Evolutionary conservation across 1,139 yeast genomes (phyloP).

Genomic region (Pichia sp.): DNA sequence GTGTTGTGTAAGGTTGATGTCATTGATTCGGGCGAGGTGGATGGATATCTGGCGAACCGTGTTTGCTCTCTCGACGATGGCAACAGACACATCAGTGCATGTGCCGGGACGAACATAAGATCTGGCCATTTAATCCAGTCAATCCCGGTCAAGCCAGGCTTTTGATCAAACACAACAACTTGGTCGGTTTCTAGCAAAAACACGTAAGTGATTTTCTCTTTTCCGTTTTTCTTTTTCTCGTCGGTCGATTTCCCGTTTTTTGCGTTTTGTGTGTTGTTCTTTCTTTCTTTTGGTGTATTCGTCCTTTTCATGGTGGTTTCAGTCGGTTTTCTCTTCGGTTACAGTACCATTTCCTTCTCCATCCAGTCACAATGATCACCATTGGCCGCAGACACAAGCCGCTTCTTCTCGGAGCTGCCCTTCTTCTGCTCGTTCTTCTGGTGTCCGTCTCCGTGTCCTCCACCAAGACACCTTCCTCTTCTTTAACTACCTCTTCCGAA

Average conservation of each 20-base stretch:
- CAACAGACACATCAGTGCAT: constrained; percentile 38
- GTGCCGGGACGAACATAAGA: constrained; percentile 24
- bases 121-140: too few relatives aligned
- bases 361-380: constrained; percentile 11
- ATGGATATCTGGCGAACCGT: constrained; percentile 60
- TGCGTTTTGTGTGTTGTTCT: background rate
- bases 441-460: constrained; percentile 5
- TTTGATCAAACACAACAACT: too few relatives aligned
- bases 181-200: too few relatives aligned
- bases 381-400: constrained; percentile 15
- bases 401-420: constrained; percentile 9
- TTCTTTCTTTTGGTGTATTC: background rate
- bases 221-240: constrained; percentile 5
- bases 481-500: background rate
- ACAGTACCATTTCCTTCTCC: too few relatives aligned
- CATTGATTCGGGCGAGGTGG: constrained; percentile 58
- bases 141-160: too few relatives aligned
- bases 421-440: constrained; percentile 7
- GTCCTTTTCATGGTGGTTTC: too few relatives aligned
- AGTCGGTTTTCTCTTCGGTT: background rate
- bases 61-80: constrained; percentile 72
- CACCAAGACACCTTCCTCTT: background rate
- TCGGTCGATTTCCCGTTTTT: background rate
- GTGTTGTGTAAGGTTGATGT: constrained; percentile 48
- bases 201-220: too few relatives aligned